Percentiles rank a stretch among this genome's conserved stretches.
phyloP scores from a whole-genome alignment of 495 filamentous ascomycete species.

The Astrothelium subdiscretum region DNA sequence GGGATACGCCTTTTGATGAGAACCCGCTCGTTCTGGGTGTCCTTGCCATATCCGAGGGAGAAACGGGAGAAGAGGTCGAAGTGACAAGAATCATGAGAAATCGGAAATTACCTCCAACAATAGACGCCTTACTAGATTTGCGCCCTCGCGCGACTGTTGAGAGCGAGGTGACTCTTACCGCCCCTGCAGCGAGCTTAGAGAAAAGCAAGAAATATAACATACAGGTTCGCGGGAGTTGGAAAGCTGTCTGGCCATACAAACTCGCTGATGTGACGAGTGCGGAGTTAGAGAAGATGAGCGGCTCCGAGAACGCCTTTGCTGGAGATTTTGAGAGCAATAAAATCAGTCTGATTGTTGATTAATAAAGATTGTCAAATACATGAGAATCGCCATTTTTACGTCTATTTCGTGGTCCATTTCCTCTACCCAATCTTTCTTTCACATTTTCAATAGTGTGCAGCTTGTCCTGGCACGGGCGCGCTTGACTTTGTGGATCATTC shows the following conservation, averaged over 20 bases:
- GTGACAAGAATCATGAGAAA: background rate
- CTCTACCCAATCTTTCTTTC: too few species aligned
- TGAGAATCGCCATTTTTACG: too few species aligned
- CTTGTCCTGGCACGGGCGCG: too few species aligned
- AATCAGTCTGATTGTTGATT: background rate
- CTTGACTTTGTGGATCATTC: too few species aligned
- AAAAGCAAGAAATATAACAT: background rate
- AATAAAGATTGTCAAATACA: background rate
- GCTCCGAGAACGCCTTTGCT: background rate
- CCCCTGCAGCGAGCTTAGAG: background rate
- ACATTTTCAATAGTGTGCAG: too few species aligned
- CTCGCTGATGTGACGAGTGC: background rate
- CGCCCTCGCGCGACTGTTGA: background rate
- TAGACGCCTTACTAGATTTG: background rate
- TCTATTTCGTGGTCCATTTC: too few species aligned
- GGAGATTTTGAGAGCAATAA: background rate
- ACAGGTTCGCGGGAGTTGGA: background rate
- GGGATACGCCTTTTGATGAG: conserved; percentile 2
- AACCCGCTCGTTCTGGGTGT: background rate
- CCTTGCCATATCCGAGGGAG: background rate
- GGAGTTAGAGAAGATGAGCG: background rate
- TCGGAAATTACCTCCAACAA: background rate
- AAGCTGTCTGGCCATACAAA: background rate
- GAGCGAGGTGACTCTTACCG: background rate
- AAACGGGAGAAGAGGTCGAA: background rate